A percentile compares a stretch with the other conserved stretches of the same genome.
These are phyloP conservation scores for Aspergillus cavernicola DNA, from an alignment of 495 filamentous ascomycete species.

Conservation along the genomic window DNA sequence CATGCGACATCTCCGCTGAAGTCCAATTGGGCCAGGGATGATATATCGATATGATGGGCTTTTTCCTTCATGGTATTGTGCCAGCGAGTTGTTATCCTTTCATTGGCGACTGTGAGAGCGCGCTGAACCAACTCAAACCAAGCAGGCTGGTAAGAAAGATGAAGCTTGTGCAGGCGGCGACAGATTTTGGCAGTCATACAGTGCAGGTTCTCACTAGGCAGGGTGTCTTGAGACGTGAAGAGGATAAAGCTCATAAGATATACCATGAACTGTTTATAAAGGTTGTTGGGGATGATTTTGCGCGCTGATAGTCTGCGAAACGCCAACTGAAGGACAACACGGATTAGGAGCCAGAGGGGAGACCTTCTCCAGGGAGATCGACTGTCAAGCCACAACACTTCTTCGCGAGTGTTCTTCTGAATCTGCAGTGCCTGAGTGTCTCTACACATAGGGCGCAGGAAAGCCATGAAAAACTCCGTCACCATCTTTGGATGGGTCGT, in stretches of 20 bases:
- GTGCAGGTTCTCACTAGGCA: conserved; percentile 32
- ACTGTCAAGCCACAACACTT: conserved; percentile 48
- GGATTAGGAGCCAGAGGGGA: conserved; percentile 56
- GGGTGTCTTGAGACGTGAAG: conserved; percentile 3
- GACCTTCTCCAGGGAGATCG: conserved; percentile 53
- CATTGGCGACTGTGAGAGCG: background rate
- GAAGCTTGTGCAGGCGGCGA: conserved; percentile 46
- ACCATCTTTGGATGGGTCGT: conserved; percentile 52
- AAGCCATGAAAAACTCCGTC: conserved; percentile 49
- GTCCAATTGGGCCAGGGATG: background rate
- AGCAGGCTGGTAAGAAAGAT: background rate
- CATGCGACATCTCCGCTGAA: background rate
- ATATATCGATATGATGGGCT: background rate
- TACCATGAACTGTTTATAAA: conserved; percentile 57
- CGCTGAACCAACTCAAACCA: conserved; percentile 14
- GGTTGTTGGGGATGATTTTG: background rate
- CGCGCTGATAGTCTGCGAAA: background rate
- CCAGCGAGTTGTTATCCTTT: background rate
- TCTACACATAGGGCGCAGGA: conserved; percentile 43
- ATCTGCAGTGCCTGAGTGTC: conserved; percentile 30
- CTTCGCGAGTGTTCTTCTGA: conserved; percentile 58
- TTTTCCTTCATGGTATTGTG: background rate
- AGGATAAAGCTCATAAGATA: conserved; percentile 47
- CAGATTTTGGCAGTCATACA: conserved; percentile 49
- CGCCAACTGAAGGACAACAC: conserved; percentile 47